These are phyloP conservation scores for Magnolia sinica DNA, from an alignment of 164 flowering plant species.

Conservation along the genomic window DNA sequence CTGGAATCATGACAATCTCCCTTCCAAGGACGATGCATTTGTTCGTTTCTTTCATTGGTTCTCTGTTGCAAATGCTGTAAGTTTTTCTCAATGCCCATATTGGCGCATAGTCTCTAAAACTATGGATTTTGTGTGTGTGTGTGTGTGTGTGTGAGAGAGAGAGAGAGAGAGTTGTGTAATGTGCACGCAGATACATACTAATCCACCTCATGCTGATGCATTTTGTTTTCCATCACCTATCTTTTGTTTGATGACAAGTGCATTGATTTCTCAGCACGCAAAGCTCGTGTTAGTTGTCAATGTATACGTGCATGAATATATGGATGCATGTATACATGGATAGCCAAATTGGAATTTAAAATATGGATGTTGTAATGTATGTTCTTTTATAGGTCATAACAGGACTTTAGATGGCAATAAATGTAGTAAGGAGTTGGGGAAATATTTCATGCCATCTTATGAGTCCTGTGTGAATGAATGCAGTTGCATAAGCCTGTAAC, in stretches of 20 bases:
- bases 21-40: conserved; percentile 68
- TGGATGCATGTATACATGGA: too few relatives aligned
- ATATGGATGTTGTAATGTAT: not conserved
- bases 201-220: not conserved
- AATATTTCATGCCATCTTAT: not conserved
- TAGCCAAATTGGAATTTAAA: not conserved
- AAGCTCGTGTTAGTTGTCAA: too few relatives aligned
- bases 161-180: too few relatives aligned
- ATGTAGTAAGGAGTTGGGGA: not conserved
- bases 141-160: too few relatives aligned
- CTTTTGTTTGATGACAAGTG: not conserved
- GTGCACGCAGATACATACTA: too few relatives aligned
- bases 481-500: conserved; percentile 24
- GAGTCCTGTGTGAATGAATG: conserved; percentile 6
- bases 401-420: not conserved
- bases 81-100: conserved; percentile 18
- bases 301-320: not conserved
- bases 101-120: not conserved
- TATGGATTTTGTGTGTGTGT: too few relatives aligned
- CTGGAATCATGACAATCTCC: conserved; percentile 86
- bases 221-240: not conserved
- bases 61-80: conserved; percentile 73
- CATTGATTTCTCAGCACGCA: too few relatives aligned
- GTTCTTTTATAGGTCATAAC: not conserved
- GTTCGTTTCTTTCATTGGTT: conserved; percentile 78